Evolutionary conservation across 2,329 filamentous ascomycete genomes (phyloP), one percentile per base, ranked within the genome.

Genomic region (Fusarium brevicatenulatum): DNA sequence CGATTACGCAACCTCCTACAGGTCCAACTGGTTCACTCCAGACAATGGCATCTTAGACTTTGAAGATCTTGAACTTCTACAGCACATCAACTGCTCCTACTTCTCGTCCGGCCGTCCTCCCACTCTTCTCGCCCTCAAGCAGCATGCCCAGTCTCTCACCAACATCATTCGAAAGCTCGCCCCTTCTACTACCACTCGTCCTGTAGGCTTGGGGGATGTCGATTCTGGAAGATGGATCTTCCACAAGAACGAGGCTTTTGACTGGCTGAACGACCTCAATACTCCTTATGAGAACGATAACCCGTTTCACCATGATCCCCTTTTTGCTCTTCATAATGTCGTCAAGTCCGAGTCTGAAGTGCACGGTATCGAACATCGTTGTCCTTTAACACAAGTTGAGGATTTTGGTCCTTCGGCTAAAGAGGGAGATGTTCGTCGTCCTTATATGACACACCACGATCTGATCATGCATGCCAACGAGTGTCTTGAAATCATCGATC

Each of bases 401-500:
- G 78, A 78, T 30, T 62, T 58, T 34, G 73, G 71, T 5, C 66
- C 70, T 19, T 50, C 58, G 57, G 73, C 63, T 47, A 69, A 67
- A 36, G 69, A 54, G 65, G 76, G 66, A 46, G 53, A 52, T 7
- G 34, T 56, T 43, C 73, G 63, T 15, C 78, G 74, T 43, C 86
- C 84, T 7, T 87, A 85, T 64, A 81, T 83, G 54, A 84, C 81
- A 59, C 86, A 89, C 70, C 81, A 85, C 69, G 83, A 83, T 37
- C 83, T 91, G 21, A 80, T 89, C 34, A 82, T 84, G 81, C 89
- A 91, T 76, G 88, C 89, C 66, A 90, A 91, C 75, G 84, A 86
- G 66, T 87, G 88, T 56, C 85, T 91, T 10, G 88, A 90, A 80
- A 82, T 87, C 5, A 84, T 91, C 11, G 89, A 91, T 71, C 87